Evolutionary conservation across 202 grass and related monocot genomes (phyloP), one percentile per base, ranked within the genome.

Genomic region (Panicum virgatum): DNA sequence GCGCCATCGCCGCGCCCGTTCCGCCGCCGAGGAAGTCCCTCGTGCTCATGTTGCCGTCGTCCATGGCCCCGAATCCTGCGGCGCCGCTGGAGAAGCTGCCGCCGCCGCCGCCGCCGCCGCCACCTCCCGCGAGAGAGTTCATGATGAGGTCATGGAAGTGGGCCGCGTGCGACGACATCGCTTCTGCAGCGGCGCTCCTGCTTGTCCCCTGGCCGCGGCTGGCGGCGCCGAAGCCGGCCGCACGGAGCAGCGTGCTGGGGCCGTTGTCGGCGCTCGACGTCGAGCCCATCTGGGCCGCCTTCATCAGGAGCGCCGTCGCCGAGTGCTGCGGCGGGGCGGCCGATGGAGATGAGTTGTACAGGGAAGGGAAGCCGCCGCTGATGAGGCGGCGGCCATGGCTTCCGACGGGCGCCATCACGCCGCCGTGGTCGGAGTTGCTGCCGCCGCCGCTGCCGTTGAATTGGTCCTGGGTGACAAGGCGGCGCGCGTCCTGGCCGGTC

Each of bases 1-100:
- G 80, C 53, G 77, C 71, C 86, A 86, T 70, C 0, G 30, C 32
- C 32, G 32, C 32, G 64, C 57, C 80, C 42, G 79, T 81, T 26
- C 92, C 86, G 52, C 95, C 95, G 56, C 90, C 95, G 66, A 98
- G 95, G 83, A 98, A 95, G 75, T 95, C 95, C 46, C 95, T 88
- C 1, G 95, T 95, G 39, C 88, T 84, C 83, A 80, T 76, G 80
- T 86, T 89, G 52, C 83, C 86, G 63, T 88, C 88, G 60, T 86
- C 88, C 30, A 89, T 74, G 12, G 56, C 70, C 0, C 78, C 73
- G 54, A 89, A 81, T 9, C 65, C 69, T 9, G 61, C 39, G 5
- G n/a, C 22, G 12, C 1, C 48, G 27, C 11, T 47, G 22, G 72
- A 80, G 73, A 78, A 86, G 62, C 29, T 52, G 20, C 83, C 20